Percentiles rank a stretch among this genome's conserved stretches.
Conservation (phyloP, 176 grass and related monocot species). For the Dendrocalamus sinicus region DNA sequence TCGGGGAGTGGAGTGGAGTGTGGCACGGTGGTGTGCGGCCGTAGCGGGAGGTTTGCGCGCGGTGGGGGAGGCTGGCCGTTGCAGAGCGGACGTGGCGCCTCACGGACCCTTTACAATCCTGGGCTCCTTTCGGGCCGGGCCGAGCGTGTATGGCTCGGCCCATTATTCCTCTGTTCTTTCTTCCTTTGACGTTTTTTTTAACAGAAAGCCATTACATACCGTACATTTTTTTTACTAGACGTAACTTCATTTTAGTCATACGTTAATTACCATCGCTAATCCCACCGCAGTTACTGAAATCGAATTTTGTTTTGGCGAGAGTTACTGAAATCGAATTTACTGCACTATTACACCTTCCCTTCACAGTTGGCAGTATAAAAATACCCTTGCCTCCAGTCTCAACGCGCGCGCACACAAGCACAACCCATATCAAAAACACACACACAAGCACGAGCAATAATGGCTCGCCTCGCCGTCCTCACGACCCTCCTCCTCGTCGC, state of each 20-base stretch:
- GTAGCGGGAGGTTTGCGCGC: constrained; percentile 20
- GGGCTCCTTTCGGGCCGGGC: neutral
- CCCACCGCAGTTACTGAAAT: neutral
- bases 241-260: neutral
- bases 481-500: neutral
- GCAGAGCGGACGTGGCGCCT: constrained; percentile 47
- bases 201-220: neutral
- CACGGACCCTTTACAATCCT: neutral
- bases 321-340: neutral
- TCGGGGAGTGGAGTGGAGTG: neutral
- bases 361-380: neutral
- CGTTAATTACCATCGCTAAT: neutral
- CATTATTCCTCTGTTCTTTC: neutral
- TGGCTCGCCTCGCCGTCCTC: constrained; percentile 3
- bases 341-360: neutral
- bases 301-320: too few relatives aligned
- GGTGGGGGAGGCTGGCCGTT: constrained; percentile 19
- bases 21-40: neutral
- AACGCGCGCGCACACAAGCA: neutral
- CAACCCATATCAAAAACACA: too few relatives aligned
- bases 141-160: neutral
- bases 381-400: neutral
- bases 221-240: neutral
- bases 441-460: neutral
- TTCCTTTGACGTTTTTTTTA: neutral